Evolutionary conservation across 441 rosid species (phyloP).

Genomic region (Jatropha podagrica): DNA sequence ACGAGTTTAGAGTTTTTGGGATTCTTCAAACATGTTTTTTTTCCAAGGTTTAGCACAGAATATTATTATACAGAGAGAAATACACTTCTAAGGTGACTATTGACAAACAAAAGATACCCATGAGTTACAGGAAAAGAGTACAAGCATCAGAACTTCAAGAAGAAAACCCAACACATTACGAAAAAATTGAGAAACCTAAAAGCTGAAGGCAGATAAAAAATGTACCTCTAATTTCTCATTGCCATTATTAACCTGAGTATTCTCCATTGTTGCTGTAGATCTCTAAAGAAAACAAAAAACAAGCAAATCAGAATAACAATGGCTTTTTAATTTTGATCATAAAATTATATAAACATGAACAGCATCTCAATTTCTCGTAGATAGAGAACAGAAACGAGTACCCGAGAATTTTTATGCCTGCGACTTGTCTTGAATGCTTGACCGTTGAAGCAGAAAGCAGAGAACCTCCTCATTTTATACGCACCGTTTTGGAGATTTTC

Average conservation of each 20-base stretch:
- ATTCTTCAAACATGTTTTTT: not conserved
- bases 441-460: conserved; percentile 38
- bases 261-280: conserved; percentile 47
- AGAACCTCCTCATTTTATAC: conserved; percentile 48
- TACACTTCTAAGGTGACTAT: not conserved
- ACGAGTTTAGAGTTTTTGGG: too few relatives aligned
- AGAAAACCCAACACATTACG: conserved; percentile 12
- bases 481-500: conserved; percentile 27
- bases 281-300: conserved; percentile 34
- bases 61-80: not conserved
- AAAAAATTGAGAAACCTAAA: not conserved
- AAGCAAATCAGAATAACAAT: conserved; percentile 18
- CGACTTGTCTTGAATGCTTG: conserved; percentile 28
- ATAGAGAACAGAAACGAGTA: conserved; percentile 17
- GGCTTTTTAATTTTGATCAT: conserved; percentile 1
- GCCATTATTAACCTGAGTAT: conserved; percentile 31
- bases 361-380: not conserved
- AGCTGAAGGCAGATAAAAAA: conserved; percentile 16
- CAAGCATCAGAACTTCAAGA: not conserved
- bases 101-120: conserved; percentile 6
- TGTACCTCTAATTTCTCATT: conserved; percentile 40
- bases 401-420: conserved; percentile 32
- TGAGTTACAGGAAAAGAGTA: conserved; percentile 7
- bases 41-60: not conserved
- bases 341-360: conserved; percentile 4